phyloP scores from a whole-genome alignment of 257 asterid species.

The Nicotiana otophora region DNA sequence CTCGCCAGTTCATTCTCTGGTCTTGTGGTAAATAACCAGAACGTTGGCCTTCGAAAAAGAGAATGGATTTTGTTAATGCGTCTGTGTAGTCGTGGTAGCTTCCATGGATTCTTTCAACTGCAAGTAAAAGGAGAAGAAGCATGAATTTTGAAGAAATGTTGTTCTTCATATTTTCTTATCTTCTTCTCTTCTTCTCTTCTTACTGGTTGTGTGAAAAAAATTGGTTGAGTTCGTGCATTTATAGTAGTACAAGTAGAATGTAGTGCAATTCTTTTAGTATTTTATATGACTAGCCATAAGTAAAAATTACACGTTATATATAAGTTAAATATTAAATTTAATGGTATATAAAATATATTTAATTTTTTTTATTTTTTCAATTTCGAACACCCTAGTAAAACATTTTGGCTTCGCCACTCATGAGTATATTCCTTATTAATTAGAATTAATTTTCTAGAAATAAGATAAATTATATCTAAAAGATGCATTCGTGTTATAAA shows the following conservation, averaged over 20 bases:
- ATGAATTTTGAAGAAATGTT: not conserved
- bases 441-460: no score
- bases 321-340: no score
- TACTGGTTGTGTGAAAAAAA: not conserved
- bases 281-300: not conserved
- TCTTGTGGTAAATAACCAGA: slow-evolving; percentile 80
- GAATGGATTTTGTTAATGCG: slow-evolving; percentile 71
- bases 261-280: not conserved
- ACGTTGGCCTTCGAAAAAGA: slow-evolving; percentile 91
- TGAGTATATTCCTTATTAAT: no score
- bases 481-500: no score
- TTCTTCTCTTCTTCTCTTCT: slow-evolving; percentile 3
- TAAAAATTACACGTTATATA: no score
- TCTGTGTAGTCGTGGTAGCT: slow-evolving; percentile 65
- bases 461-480: no score
- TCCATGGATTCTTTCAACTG: not conserved
- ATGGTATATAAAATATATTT: no score
- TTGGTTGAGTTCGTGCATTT: not conserved
- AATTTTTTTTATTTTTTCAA: no score
- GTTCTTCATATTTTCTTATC: not conserved
- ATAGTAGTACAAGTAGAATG: not conserved
- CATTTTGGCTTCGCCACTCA: no score
- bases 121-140: not conserved
- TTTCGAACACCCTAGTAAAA: no score
- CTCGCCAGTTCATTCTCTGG: slow-evolving; percentile 84